Conservation (phyloP, 257 asterid genomes). For the Dorcoceras hygrometricum region DNA sequence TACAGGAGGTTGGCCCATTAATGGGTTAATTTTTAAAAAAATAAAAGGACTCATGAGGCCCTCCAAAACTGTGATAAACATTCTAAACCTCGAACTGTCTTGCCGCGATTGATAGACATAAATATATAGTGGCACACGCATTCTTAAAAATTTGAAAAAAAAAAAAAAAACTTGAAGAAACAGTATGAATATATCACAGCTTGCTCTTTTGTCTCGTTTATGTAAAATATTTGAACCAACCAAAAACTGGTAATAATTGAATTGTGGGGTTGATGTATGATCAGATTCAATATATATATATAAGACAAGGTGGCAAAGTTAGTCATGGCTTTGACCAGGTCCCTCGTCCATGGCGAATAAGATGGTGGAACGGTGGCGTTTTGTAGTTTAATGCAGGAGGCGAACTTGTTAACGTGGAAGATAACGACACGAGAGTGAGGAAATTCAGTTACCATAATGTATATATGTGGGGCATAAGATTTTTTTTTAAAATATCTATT, state of each 20-base stretch:
- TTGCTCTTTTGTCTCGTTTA: too few species aligned
- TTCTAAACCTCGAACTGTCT: too few species aligned
- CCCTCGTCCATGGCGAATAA: slow-evolving; percentile 23
- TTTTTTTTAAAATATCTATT: too few species aligned
- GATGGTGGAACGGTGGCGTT: slow-evolving; percentile 27
- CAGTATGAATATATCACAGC: too few species aligned
- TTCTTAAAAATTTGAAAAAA: too few species aligned
- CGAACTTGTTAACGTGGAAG: not conserved
- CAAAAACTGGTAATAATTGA: not conserved
- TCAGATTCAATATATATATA: slow-evolving; percentile 9
- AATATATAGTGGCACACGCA: too few species aligned
- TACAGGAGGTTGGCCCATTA: too few species aligned
- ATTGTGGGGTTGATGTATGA: slow-evolving; percentile 6
- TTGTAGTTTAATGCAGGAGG: slow-evolving; percentile 25
- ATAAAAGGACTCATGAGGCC: too few species aligned
- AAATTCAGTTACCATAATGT: not conserved
- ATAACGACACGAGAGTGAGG: slow-evolving; percentile 19
- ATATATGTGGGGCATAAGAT: slow-evolving; percentile 35
- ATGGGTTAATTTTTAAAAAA: too few species aligned
- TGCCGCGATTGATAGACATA: too few species aligned
- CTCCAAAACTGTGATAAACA: too few species aligned
- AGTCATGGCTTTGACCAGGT: slow-evolving; percentile 36
- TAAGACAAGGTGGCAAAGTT: slow-evolving; percentile 29
- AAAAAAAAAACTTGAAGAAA: too few species aligned
- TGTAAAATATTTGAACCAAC: slow-evolving; percentile 24